These are phyloP conservation scores for Penicillium sp. DNA, from an alignment of 2,329 filamentous ascomycete genomes.

Conservation along the genomic window DNA sequence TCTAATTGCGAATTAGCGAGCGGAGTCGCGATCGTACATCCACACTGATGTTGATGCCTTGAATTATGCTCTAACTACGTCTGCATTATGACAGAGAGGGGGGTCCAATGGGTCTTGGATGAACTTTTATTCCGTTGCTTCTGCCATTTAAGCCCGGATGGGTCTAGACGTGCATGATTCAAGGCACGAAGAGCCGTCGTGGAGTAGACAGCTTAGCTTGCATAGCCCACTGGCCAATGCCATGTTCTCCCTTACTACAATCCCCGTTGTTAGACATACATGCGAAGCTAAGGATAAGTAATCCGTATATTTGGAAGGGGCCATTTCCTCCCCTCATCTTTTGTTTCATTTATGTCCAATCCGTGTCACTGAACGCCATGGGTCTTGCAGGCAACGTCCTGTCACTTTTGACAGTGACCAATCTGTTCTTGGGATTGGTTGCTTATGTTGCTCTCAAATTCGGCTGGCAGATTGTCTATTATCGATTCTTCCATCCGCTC, in stretches of 20 bases:
- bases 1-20: background rate
- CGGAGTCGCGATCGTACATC: background rate
- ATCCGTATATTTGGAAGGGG: background rate
- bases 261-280: background rate
- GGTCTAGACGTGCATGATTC: background rate
- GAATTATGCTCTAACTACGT: background rate
- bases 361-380: conserved; percentile 21
- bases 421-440: conserved; percentile 23
- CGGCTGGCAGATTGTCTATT: conserved; percentile 42
- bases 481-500: conserved; percentile 55
- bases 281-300: background rate
- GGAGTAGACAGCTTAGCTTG: conserved; percentile 3
- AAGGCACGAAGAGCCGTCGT: background rate
- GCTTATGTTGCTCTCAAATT: conserved; percentile 27
- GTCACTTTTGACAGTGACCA: conserved; percentile 30
- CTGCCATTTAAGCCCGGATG: background rate
- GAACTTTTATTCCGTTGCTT: background rate
- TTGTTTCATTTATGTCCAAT: conserved; percentile 5
- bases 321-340: background rate
- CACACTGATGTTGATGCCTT: background rate
- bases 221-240: conserved; percentile 13
- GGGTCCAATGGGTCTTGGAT: background rate
- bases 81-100: background rate
- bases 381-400: conserved; percentile 25
- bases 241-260: conserved; percentile 15